A percentile compares a stretch with the other conserved stretches of the same genome.
phyloP scores from a whole-genome alignment of 2,329 filamentous ascomycete genomes.

The Botrytis fragariae region DNA sequence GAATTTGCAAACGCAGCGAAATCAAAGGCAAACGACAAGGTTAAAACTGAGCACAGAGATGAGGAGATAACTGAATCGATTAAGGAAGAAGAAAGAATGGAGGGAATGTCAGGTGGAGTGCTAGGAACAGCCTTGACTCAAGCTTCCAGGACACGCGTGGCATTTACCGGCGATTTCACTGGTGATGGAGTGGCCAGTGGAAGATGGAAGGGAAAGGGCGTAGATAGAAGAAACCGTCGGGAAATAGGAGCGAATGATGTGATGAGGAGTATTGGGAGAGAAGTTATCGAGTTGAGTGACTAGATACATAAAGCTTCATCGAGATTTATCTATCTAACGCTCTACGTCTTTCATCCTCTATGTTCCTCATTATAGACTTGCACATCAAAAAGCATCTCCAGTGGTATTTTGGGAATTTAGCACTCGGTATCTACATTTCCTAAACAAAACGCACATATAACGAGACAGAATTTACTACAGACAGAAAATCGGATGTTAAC shows the following conservation, averaged over 20 bases:
- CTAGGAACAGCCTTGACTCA: not conserved
- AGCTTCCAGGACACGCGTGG: rapidly evolving
- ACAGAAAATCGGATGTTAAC: not conserved
- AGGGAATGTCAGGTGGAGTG: no score
- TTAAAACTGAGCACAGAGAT: not conserved
- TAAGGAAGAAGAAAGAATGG: not conserved
- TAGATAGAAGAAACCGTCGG: not conserved
- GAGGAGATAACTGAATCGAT: not conserved
- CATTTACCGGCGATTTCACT: not conserved
- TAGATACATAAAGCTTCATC: not conserved
- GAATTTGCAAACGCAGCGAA: not conserved
- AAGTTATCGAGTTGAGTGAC: slow-evolving; percentile 4
- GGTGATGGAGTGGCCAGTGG: not conserved
- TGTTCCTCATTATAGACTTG: not conserved
- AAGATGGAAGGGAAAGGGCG: slow-evolving; percentile 9
- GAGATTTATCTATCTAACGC: not conserved
- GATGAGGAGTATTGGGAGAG: not conserved
- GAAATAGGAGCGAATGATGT: not conserved
- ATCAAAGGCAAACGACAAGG: not conserved
- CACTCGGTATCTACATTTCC: not conserved
- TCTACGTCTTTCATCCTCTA: not conserved
- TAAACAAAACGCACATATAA: not conserved
- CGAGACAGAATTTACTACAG: not conserved
- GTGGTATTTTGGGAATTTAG: not conserved
- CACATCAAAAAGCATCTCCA: not conserved